A percentile compares a stretch with the other conserved stretches of the same genome.
Conservation (phyloP, 805 yeast genomes). For the Pichia paraexigua region DNA sequence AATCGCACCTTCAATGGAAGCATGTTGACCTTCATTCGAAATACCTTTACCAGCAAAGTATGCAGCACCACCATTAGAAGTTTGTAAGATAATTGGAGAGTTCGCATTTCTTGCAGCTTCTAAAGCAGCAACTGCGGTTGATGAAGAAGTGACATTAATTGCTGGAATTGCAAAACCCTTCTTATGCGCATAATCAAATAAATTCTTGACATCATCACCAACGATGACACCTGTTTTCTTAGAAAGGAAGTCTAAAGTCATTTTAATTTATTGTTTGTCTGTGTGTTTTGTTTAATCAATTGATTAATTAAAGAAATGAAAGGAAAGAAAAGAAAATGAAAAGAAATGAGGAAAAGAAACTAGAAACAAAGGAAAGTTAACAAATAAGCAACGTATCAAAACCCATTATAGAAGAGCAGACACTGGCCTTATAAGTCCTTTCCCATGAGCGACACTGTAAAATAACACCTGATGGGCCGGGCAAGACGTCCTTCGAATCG, state of each 20-base stretch:
- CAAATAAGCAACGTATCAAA: too few relatives aligned
- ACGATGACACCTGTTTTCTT: slow-evolving; percentile 97
- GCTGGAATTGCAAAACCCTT: slow-evolving; percentile 97
- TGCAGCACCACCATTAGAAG: slow-evolving; percentile 99
- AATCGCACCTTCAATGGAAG: slow-evolving; percentile 87
- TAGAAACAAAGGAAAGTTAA: too few relatives aligned
- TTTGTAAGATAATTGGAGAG: slow-evolving; percentile 93
- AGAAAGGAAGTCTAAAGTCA: slow-evolving; percentile 56
- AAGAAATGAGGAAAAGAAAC: background rate
- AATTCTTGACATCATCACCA: slow-evolving; percentile 88
- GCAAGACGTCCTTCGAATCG: background rate
- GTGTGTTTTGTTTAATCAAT: background rate
- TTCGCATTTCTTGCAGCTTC: slow-evolving; percentile 95
- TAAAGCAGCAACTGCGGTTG: slow-evolving; percentile 93
- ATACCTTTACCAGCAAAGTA: slow-evolving; percentile 99
- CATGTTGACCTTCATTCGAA: slow-evolving; percentile 84
- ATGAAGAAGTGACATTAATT: slow-evolving; percentile 95
- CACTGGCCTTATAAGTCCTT: background rate
- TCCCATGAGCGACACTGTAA: background rate
- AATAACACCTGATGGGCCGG: background rate
- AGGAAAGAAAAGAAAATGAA: too few relatives aligned
- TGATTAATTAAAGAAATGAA: too few relatives aligned
- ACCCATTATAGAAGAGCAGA: background rate
- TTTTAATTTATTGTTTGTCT: background rate
- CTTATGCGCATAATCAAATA: slow-evolving; percentile 88